phyloP scores from a whole-genome alignment of 805 yeast species.

The Metschnikowia vanudenii region DNA sequence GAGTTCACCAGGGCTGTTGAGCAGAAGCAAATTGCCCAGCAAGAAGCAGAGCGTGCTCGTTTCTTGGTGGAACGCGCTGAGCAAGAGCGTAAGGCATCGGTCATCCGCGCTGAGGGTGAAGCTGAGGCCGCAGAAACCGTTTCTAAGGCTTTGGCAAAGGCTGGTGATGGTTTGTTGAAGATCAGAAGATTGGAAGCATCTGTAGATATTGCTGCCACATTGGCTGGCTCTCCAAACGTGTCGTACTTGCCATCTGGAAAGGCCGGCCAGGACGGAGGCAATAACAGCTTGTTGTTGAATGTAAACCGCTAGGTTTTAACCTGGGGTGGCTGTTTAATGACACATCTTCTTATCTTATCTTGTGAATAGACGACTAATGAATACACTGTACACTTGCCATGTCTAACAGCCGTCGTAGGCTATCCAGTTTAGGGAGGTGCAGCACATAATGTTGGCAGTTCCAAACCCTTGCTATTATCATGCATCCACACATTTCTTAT shows the following conservation, averaged over 20 bases:
- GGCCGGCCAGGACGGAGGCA: slow-evolving; percentile 34
- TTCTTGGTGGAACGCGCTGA: slow-evolving; percentile 86
- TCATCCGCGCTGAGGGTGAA: slow-evolving; percentile 98
- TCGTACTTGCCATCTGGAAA: slow-evolving; percentile 76
- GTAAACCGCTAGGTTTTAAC: slow-evolving; percentile 58
- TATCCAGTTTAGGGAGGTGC: no score
- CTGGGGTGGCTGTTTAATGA: background rate
- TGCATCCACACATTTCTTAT: no score
- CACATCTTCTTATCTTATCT: background rate
- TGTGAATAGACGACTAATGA: slow-evolving; percentile 16
- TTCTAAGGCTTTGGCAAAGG: slow-evolving; percentile 86
- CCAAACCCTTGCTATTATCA: no score
- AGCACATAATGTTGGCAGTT: no score
- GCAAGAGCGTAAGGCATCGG: slow-evolving; percentile 92
- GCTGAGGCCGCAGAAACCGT: slow-evolving; percentile 97
- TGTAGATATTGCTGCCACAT: slow-evolving; percentile 87
- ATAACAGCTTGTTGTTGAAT: slow-evolving; percentile 62
- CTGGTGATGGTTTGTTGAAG: slow-evolving; percentile 92
- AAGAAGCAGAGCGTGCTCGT: slow-evolving; percentile 96
- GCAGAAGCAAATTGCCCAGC: slow-evolving; percentile 98
- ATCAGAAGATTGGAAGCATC: slow-evolving; percentile 96
- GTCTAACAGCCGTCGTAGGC: no score
- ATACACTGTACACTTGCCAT: no score
- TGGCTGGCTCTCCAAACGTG: slow-evolving; percentile 79
- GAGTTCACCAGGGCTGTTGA: slow-evolving; percentile 99